Percentiles rank a stretch among this genome's conserved stretches.
Evolutionary conservation across 495 filamentous ascomycete species (phyloP).

Genomic region (Hyphodiscus hymeniophilus): DNA sequence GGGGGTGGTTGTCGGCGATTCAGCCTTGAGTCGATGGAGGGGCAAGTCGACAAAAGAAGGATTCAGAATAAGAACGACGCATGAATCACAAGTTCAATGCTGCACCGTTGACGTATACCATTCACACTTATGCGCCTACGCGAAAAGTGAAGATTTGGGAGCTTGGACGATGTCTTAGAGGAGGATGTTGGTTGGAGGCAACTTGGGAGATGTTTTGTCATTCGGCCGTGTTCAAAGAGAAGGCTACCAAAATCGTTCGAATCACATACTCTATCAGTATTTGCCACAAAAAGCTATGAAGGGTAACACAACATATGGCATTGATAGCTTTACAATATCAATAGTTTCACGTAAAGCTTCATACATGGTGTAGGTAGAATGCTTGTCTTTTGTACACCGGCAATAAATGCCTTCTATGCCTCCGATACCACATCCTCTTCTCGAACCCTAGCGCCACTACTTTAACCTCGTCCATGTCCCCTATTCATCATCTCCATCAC

Average conservation of each 20-base stretch:
- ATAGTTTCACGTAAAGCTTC: neutral
- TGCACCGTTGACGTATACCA: too few species aligned
- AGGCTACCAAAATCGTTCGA: slow-evolving; percentile 3
- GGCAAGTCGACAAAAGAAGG: too few species aligned
- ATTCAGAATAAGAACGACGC: too few species aligned
- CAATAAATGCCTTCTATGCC: slow-evolving; percentile 4
- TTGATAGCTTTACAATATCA: neutral
- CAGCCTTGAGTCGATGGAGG: neutral
- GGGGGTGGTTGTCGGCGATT: neutral
- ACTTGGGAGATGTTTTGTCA: slow-evolving; percentile 5
- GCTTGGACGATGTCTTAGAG: too few species aligned
- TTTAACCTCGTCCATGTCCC: too few species aligned
- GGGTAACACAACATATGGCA: too few species aligned
- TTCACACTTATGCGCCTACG: too few species aligned
- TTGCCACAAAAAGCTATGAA: too few species aligned
- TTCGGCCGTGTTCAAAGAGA: slow-evolving; percentile 2
- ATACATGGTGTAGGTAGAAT: slow-evolving; percentile 13
- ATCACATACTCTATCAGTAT: neutral
- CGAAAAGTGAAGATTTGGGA: too few species aligned
- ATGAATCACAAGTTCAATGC: too few species aligned
- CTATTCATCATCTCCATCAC: slow-evolving; percentile 35
- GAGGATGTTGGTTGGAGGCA: neutral
- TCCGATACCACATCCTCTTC: neutral
- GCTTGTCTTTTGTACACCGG: slow-evolving; percentile 21
- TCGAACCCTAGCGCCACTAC: neutral